A percentile compares a stretch with the other conserved stretches of the same genome.
These are phyloP conservation scores for Zymoseptoria crescenta DNA, from an alignment of 2,329 filamentous ascomycete genomes.

Conservation along the genomic window DNA sequence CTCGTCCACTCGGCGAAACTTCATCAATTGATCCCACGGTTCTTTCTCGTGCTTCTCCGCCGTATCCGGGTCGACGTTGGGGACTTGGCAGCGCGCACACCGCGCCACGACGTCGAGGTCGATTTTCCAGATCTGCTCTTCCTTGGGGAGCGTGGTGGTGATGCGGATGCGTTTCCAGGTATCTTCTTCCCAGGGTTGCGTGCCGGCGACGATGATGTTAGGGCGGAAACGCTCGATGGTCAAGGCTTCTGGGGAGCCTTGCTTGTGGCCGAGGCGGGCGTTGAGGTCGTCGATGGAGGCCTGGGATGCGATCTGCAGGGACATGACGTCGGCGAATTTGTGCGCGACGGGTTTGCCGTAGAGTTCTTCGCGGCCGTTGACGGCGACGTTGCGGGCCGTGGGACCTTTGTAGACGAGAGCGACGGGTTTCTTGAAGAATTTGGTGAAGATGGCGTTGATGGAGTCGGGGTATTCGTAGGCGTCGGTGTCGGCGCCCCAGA, in stretches of 20 bases:
- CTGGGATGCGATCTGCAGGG: slow-evolving; percentile 49
- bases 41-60: slow-evolving; percentile 51
- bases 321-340: slow-evolving; percentile 55
- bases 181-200: slow-evolving; percentile 53
- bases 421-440: slow-evolving; percentile 50
- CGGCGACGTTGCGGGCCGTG: slow-evolving; percentile 45
- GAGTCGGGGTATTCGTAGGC: slow-evolving; percentile 46
- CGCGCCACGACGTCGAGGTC: slow-evolving; percentile 51
- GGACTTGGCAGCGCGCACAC: slow-evolving; percentile 55
- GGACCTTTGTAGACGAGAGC: slow-evolving; percentile 56
- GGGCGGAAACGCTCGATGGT: slow-evolving; percentile 56
- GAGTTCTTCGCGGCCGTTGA: slow-evolving; percentile 47
- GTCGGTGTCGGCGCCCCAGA: slow-evolving; percentile 54
- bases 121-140: slow-evolving; percentile 32
- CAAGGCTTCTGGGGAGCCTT: slow-evolving; percentile 38
- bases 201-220: slow-evolving; percentile 53
- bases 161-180: slow-evolving; percentile 54
- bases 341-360: slow-evolving; percentile 42
- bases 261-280: slow-evolving; percentile 36
- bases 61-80: slow-evolving; percentile 58
- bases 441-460: slow-evolving; percentile 47
- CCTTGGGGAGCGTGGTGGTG: slow-evolving; percentile 24
- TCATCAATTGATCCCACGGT: slow-evolving; percentile 56
- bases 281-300: slow-evolving; percentile 53
- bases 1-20: slow-evolving; percentile 52